Percentiles rank a stretch among this genome's conserved stretches.
Conservation (phyloP, 2,329 filamentous ascomycete species). For the Sporothrix brunneoviolacea region DNA sequence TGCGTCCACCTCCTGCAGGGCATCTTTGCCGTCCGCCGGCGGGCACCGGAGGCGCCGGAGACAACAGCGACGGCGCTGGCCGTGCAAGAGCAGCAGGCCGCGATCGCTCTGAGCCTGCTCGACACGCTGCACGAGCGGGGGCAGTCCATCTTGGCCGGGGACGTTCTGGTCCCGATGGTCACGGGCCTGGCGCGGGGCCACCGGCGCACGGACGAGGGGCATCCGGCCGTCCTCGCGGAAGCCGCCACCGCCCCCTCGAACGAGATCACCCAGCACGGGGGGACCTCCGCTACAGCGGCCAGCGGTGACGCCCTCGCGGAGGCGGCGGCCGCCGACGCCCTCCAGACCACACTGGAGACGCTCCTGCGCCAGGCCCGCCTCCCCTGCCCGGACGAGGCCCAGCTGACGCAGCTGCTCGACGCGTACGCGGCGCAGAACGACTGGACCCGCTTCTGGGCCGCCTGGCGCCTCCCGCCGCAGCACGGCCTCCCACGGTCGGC, state of each 20-base stretch:
- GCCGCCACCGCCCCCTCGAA: not conserved
- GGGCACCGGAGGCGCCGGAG: constrained; percentile 4
- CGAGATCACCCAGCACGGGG: not conserved
- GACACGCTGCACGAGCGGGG: constrained; percentile 40
- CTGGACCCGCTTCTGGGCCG: constrained; percentile 54
- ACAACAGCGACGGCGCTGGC: constrained; percentile 19
- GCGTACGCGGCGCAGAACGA: constrained; percentile 40
- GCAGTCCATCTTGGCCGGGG: constrained; percentile 34
- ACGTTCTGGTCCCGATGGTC: constrained; percentile 45
- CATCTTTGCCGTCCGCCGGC: constrained; percentile 26
- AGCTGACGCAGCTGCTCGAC: constrained; percentile 36
- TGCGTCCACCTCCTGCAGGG: constrained; percentile 33
- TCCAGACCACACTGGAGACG: constrained; percentile 39
- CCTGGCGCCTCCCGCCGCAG: constrained; percentile 50
- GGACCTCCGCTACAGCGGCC: too few relatives aligned
- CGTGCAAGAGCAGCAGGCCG: constrained; percentile 26
- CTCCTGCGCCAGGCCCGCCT: constrained; percentile 34
- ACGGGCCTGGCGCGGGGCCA: constrained; percentile 31
- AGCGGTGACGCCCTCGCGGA: not conserved
- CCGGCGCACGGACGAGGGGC: constrained; percentile 27
- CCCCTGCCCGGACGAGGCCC: constrained; percentile 31
- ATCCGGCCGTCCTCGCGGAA: not conserved
- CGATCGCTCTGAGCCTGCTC: constrained; percentile 38
- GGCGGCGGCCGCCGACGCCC: constrained; percentile 24
- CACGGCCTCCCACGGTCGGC: constrained; percentile 41